Percentiles rank a stretch among this genome's conserved stretches.
These are phyloP conservation scores for Meira nashicola DNA, from an alignment of 1,284 basidiomycete genomes.

Conservation along the genomic window DNA sequence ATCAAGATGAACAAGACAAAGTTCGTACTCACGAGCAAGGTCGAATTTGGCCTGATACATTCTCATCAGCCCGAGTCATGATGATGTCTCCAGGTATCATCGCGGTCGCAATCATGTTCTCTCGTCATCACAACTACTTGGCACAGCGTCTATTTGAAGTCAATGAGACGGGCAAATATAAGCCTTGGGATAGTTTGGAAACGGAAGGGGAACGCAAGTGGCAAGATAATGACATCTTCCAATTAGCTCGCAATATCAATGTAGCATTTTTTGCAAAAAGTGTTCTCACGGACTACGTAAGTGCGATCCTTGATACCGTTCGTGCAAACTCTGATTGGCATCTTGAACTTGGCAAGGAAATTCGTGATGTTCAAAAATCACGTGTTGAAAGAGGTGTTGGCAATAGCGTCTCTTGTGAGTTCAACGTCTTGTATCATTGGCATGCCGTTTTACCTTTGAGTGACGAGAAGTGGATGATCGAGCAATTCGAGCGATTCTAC, in stretches of 20 bases:
- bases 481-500: slow-evolving; percentile 20
- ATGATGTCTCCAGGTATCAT: slow-evolving; percentile 70
- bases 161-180: slow-evolving; percentile 24
- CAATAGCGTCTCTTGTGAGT: slow-evolving; percentile 33
- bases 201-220: slow-evolving; percentile 13
- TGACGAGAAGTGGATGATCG: slow-evolving; percentile 39
- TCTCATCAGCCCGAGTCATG: slow-evolving; percentile 61
- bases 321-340: slow-evolving; percentile 31
- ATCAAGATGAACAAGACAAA: slow-evolving; percentile 55
- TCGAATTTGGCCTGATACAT: slow-evolving; percentile 65
- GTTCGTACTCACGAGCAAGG: slow-evolving; percentile 60
- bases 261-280: slow-evolving; percentile 15
- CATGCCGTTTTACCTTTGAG: slow-evolving; percentile 30
- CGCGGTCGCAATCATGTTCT: slow-evolving; percentile 66
- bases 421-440: slow-evolving; percentile 29
- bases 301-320: slow-evolving; percentile 35
- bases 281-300: slow-evolving; percentile 32
- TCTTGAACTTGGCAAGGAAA: slow-evolving; percentile 26
- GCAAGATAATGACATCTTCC: slow-evolving; percentile 51
- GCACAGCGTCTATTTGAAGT: slow-evolving; percentile 64
- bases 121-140: slow-evolving; percentile 67
- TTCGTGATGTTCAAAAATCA: slow-evolving; percentile 23
- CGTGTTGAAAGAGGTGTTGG: slow-evolving; percentile 32
- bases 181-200: slow-evolving; percentile 20
- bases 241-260: slow-evolving; percentile 53